Conservation (phyloP, 1,139 yeast species). For the Geotrichum phurueaensis region DNA sequence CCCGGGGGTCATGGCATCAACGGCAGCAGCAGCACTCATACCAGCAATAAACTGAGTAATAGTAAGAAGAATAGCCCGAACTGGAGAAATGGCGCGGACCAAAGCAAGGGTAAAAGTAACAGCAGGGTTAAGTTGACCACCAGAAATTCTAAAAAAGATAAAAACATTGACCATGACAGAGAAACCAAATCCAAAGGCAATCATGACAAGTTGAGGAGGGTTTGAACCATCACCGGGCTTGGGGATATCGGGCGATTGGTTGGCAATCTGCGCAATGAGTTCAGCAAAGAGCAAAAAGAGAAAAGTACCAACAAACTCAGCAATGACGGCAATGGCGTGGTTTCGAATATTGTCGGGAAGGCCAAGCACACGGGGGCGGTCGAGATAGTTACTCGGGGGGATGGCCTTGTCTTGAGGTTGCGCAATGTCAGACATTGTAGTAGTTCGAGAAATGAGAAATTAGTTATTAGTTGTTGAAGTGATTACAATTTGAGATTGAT, state of each 20-base stretch:
- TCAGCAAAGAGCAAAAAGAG: constrained; percentile 78
- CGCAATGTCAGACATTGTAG: not conserved
- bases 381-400: constrained; percentile 1
- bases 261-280: constrained; percentile 79
- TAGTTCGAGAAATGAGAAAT: not conserved
- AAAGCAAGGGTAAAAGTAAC: constrained; percentile 68
- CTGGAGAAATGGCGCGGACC: constrained; percentile 67
- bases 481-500: not conserved
- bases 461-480: not conserved
- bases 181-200: constrained; percentile 82
- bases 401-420: not conserved
- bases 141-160: constrained; percentile 72
- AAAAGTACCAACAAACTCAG: constrained; percentile 83
- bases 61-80: constrained; percentile 63
- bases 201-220: constrained; percentile 69
- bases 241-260: constrained; percentile 50
- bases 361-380: constrained; percentile 26
- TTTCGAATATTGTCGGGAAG: constrained; percentile 43
- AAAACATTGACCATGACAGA: constrained; percentile 74
- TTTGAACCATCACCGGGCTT: constrained; percentile 43
- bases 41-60: constrained; percentile 73
- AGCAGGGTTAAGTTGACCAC: constrained; percentile 89
- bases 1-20: constrained; percentile 83
- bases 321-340: constrained; percentile 49
- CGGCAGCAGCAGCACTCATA: constrained; percentile 91